Conservation (phyloP, 2,329 filamentous ascomycete species). For the Neonectria sp. region DNA sequence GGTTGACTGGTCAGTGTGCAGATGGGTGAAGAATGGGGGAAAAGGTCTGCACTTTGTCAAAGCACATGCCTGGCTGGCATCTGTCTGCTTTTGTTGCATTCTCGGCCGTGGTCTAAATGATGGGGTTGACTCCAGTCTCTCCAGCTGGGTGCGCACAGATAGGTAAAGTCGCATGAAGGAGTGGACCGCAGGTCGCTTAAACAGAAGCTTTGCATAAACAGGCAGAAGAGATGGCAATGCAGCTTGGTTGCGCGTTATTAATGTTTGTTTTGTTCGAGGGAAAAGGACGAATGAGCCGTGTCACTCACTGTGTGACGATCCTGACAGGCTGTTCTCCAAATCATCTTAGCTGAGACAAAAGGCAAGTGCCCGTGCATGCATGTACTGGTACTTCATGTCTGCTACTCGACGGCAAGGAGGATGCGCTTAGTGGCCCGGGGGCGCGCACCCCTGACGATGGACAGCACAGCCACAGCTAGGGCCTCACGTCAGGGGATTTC, state of each 20-base stretch:
- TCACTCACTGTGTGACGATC: neutral
- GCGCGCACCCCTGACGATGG: neutral
- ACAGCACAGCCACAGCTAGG: slow-evolving; percentile 3
- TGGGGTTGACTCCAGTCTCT: neutral
- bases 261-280: slow-evolving; percentile 1
- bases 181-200: neutral
- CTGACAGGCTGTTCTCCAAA: neutral
- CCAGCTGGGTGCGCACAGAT: neutral
- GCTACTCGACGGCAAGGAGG: neutral
- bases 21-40: neutral
- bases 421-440: neutral
- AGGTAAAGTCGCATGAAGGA: neutral
- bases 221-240: neutral
- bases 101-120: neutral
- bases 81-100: neutral
- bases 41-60: no score
- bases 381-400: no score
- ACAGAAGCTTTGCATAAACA: neutral
- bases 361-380: neutral
- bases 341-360: slow-evolving; percentile 11
- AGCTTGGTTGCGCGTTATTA: neutral
- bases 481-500: neutral
- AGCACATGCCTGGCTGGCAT: neutral
- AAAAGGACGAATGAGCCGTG: neutral
- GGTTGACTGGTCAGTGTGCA: neutral